Conservation (phyloP, 1,284 basidiomycete genomes). For the Apiotrichum domesticum region DNA sequence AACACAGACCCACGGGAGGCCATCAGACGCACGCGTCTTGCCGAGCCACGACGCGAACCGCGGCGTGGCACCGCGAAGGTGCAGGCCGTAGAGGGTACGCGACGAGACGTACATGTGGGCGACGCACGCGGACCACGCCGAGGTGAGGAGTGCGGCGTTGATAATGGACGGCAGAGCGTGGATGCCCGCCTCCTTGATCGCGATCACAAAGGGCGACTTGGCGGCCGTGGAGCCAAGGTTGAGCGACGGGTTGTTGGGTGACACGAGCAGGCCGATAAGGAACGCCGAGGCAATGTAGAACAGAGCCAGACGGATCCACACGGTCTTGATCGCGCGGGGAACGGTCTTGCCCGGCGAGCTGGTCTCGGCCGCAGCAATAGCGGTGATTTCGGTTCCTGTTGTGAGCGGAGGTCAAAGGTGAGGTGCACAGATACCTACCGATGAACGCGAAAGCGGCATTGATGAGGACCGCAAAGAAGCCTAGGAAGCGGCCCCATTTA, state of each 20-base stretch:
- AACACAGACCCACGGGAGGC: constrained; percentile 30
- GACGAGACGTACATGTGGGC: constrained; percentile 55
- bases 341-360: constrained; percentile 66
- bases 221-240: constrained; percentile 57
- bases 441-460: constrained; percentile 15
- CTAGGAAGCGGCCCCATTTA: constrained; percentile 30
- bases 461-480: constrained; percentile 14
- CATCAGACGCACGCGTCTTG: constrained; percentile 32
- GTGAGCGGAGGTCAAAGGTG: too few species aligned
- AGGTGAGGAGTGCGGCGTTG: constrained; percentile 57
- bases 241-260: constrained; percentile 58
- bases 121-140: constrained; percentile 54
- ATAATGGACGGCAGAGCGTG: constrained; percentile 60
- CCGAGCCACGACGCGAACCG: constrained; percentile 18
- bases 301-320: constrained; percentile 58
- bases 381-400: constrained; percentile 36
- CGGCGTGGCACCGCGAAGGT: constrained; percentile 63
- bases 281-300: constrained; percentile 60
- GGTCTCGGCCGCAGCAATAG: constrained; percentile 48
- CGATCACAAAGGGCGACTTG: constrained; percentile 76
- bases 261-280: constrained; percentile 70
- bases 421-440: constrained; percentile 5
- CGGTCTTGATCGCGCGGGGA: constrained; percentile 65
- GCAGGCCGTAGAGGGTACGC: constrained; percentile 53
- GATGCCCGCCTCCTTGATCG: constrained; percentile 61